A percentile compares a stretch with the other conserved stretches of the same genome.
phyloP scores from a whole-genome alignment of 306 rosid species.

The Cicer arietinum region DNA sequence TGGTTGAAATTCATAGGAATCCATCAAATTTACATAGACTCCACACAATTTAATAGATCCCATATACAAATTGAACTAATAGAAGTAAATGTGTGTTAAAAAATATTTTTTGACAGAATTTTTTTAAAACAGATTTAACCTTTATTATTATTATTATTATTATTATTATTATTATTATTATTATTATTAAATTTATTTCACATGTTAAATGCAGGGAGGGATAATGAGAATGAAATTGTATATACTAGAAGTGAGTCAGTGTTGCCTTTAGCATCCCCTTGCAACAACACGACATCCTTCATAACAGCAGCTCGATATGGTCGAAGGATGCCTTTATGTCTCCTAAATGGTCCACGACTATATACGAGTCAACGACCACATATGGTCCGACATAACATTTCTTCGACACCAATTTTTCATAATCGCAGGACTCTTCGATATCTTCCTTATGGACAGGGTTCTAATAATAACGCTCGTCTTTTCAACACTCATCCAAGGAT shows the following conservation, averaged over 20 bases:
- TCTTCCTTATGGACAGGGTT: not conserved
- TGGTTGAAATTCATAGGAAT: too few relatives aligned
- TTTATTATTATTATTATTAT: too few relatives aligned
- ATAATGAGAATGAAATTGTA: not conserved
- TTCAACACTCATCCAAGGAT: conserved; percentile 1
- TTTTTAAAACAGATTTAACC: too few relatives aligned
- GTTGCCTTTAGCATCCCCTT: conserved; percentile 8
- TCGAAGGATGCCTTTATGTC: not conserved
- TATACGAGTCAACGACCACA: not conserved
- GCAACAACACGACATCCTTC: not conserved
- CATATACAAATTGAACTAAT: too few relatives aligned
- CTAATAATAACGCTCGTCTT: not conserved
- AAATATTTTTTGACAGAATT: too few relatives aligned
- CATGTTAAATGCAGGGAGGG: not conserved
- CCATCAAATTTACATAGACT: too few relatives aligned
- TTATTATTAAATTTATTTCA: not conserved
- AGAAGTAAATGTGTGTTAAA: too few relatives aligned
- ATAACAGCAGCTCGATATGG: conserved; percentile 1
- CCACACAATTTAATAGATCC: too few relatives aligned
- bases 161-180: not conserved
- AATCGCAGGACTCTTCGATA: not conserved
- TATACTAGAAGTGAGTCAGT: not conserved
- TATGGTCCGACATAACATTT: not conserved
- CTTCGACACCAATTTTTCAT: conserved; percentile 10
- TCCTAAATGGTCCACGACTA: not conserved